A percentile compares a stretch with the other conserved stretches of the same genome.
These are phyloP conservation scores for Hymenochaete sp. DNA, from an alignment of 1,284 basidiomycete genomes.

Conservation along the genomic window DNA sequence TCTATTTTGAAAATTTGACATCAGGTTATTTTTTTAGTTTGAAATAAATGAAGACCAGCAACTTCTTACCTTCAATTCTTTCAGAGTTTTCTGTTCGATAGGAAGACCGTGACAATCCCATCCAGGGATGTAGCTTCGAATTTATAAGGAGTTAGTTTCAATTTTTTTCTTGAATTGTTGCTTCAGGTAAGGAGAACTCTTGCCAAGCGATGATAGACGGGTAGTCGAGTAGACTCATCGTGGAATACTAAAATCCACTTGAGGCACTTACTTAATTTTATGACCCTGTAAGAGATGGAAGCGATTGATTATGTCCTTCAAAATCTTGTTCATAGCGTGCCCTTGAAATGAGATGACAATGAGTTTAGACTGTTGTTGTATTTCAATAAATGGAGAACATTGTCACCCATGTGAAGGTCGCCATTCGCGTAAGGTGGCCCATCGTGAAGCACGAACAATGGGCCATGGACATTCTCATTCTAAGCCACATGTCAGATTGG, in stretches of 20 bases:
- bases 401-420: constrained; percentile 86
- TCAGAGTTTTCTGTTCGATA: constrained; percentile 88
- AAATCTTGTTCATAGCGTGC: constrained; percentile 93
- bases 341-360: constrained; percentile 39
- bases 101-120: constrained; percentile 99
- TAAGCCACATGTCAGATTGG: constrained; percentile 26
- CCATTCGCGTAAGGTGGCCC: constrained; percentile 99
- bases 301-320: constrained; percentile 94
- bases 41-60: constrained; percentile 2
- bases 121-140: constrained; percentile 81
- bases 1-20: too few relatives aligned
- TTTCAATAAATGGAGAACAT: constrained; percentile 5
- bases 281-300: constrained; percentile 77
- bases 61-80: constrained; percentile 56
- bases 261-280: constrained; percentile 60
- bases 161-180: too few relatives aligned
- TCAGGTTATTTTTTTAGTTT: background rate
- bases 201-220: too few relatives aligned
- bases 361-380: background rate
- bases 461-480: constrained; percentile 56
- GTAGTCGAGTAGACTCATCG: background rate
- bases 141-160: too few relatives aligned
- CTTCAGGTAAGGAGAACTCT: too few relatives aligned
- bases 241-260: background rate
- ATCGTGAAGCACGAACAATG: constrained; percentile 84